Evolutionary conservation across 2,329 filamentous ascomycete species (phyloP).

Genomic region (Penicillium concentricum): DNA sequence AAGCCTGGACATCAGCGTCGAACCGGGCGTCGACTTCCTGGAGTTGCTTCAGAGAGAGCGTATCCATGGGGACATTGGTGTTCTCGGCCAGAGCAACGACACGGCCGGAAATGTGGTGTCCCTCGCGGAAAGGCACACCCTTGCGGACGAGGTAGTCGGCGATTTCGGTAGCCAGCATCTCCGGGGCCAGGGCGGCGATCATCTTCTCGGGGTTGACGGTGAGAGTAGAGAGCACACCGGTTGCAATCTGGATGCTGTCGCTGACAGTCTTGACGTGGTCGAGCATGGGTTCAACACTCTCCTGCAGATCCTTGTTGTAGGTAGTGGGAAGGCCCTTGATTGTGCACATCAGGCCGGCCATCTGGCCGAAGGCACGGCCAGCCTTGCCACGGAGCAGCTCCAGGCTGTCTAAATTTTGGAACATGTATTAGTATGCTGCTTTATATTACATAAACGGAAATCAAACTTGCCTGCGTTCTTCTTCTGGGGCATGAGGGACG

Average conservation of each 20-base stretch:
- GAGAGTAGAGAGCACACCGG: slow-evolving; percentile 74
- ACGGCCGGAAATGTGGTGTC: slow-evolving; percentile 73
- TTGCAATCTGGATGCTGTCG: slow-evolving; percentile 79
- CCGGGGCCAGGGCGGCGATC: slow-evolving; percentile 72
- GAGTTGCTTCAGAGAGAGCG: slow-evolving; percentile 65
- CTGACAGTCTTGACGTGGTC: slow-evolving; percentile 78
- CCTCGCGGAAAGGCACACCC: slow-evolving; percentile 73
- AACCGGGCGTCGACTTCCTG: slow-evolving; percentile 68
- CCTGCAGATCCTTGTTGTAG: slow-evolving; percentile 93
- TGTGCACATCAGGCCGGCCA: slow-evolving; percentile 76
- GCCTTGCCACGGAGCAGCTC: slow-evolving; percentile 75
- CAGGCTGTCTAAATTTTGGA: slow-evolving; percentile 57
- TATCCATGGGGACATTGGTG: slow-evolving; percentile 65
- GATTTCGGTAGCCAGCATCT: slow-evolving; percentile 70
- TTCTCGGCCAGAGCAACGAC: slow-evolving; percentile 72
- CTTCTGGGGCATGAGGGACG: slow-evolving; percentile 78
- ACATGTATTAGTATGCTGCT: background rate
- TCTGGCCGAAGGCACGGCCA: slow-evolving; percentile 74
- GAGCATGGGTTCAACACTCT: slow-evolving; percentile 80
- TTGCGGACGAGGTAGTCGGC: slow-evolving; percentile 51
- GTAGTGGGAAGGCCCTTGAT: slow-evolving; percentile 73
- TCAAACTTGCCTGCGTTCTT: slow-evolving; percentile 58
- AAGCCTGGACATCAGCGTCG: slow-evolving; percentile 66
- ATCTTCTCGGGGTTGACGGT: slow-evolving; percentile 71
- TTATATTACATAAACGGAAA: background rate